Conservation (phyloP, 148 eudicot species). For the Rhododendron vialii region DNA sequence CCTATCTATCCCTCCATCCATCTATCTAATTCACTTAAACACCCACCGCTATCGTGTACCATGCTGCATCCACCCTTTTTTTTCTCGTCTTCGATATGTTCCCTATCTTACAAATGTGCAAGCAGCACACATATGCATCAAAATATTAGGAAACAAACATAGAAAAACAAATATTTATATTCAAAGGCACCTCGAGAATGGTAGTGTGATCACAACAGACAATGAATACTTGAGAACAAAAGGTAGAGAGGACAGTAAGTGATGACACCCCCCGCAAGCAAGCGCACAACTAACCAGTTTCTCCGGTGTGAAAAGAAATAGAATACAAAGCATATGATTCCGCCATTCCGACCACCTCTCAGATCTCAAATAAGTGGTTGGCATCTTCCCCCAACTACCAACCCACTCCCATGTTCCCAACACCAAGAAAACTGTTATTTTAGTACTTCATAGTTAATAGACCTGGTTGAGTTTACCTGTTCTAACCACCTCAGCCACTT, state of each 20-base stretch:
- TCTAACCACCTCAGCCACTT: constrained; percentile 88
- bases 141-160: neutral
- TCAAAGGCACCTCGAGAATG: neutral
- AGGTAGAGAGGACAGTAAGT: neutral
- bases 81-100: neutral
- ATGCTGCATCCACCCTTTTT: neutral
- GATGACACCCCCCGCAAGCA: neutral
- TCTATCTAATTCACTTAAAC: neutral
- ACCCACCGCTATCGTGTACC: neutral
- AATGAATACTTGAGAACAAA: neutral
- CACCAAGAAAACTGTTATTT: neutral
- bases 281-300: neutral
- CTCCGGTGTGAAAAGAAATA: neutral
- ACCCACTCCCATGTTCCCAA: neutral
- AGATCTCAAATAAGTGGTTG: neutral
- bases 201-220: neutral
- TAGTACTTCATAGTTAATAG: neutral
- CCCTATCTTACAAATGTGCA: neutral
- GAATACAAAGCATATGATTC: neutral
- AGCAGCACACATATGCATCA: neutral
- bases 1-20: neutral
- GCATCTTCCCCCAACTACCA: neutral
- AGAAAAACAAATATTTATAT: neutral
- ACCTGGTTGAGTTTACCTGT: constrained; percentile 52
- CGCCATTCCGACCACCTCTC: neutral